A percentile compares a stretch with the other conserved stretches of the same genome.
These are phyloP conservation scores for Aspergillaceae sp. DNA, from an alignment of 2,329 filamentous ascomycete genomes.

Conservation along the genomic window DNA sequence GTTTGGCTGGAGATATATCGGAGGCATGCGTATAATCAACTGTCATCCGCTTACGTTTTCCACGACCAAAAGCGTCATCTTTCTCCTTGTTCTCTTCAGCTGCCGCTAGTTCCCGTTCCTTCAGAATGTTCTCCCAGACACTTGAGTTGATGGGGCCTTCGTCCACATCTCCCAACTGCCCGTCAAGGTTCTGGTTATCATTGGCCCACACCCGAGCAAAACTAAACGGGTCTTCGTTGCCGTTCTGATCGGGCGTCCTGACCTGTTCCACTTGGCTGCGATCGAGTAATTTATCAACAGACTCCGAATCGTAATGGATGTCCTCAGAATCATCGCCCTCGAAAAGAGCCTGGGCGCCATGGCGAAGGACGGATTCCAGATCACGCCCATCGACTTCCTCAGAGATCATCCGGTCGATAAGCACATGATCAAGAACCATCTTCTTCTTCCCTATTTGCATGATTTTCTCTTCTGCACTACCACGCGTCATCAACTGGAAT, in stretches of 20 bases:
- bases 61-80: conserved; percentile 72
- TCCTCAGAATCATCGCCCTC: conserved; percentile 60
- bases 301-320: conserved; percentile 70
- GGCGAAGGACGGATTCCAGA: conserved; percentile 76
- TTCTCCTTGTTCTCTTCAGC: conserved; percentile 60
- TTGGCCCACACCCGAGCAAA: conserved; percentile 91
- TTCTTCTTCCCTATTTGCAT: conserved; percentile 94
- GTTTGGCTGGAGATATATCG: conserved; percentile 16
- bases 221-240: conserved; percentile 72
- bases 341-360: conserved; percentile 82
- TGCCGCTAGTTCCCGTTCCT: conserved; percentile 70
- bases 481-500: conserved; percentile 86
- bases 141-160: conserved; percentile 51
- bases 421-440: conserved; percentile 86
- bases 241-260: conserved; percentile 52
- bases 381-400: conserved; percentile 73
- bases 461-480: conserved; percentile 88
- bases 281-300: conserved; percentile 86
- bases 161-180: conserved; percentile 48
- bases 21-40: conserved; percentile 21
- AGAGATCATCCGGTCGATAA: conserved; percentile 84
- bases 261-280: conserved; percentile 71
- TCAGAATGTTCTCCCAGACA: conserved; percentile 85
- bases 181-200: conserved; percentile 59
- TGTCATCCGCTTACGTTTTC: conserved; percentile 62